A percentile compares a stretch with the other conserved stretches of the same genome.
These are phyloP conservation scores for Sclerospora graminicola DNA, from an alignment of 352 stramenopile genomes.

Conservation along the genomic window DNA sequence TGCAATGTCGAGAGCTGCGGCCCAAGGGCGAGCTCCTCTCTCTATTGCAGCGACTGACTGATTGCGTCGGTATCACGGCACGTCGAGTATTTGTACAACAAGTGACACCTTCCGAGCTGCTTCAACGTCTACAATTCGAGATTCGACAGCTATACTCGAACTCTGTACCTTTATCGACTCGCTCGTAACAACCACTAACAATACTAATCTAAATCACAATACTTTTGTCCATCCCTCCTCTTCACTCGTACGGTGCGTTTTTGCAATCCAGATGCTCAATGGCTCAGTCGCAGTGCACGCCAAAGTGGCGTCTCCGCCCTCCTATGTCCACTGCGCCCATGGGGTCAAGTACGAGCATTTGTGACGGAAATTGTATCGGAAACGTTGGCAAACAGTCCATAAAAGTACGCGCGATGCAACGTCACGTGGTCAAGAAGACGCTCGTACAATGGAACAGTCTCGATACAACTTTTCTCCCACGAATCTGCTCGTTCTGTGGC, in stretches of 20 bases:
- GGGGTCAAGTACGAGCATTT: slow-evolving; percentile 23
- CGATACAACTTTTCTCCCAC: slow-evolving; percentile 23
- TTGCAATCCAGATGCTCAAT: slow-evolving; percentile 32
- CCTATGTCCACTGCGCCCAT: too few relatives aligned
- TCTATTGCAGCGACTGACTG: too few relatives aligned
- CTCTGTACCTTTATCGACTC: slow-evolving; percentile 31
- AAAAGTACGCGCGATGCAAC: slow-evolving; percentile 18
- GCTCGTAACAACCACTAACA: slow-evolving; percentile 15
- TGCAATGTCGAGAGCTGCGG: too few relatives aligned
- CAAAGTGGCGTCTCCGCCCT: too few relatives aligned
- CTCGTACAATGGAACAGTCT: too few relatives aligned
- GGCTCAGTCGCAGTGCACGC: slow-evolving; percentile 49
- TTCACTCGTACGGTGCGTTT: too few relatives aligned
- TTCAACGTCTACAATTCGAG: too few relatives aligned
- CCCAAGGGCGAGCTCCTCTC: too few relatives aligned
- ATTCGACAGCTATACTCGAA: slow-evolving; percentile 34
- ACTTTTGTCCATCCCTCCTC: background rate
- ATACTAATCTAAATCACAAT: background rate
- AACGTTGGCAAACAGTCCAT: slow-evolving; percentile 10
- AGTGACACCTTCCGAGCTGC: too few relatives aligned
- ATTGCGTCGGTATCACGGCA: too few relatives aligned
- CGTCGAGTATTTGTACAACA: too few relatives aligned
- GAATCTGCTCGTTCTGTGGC: slow-evolving; percentile 26
- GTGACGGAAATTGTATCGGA: slow-evolving; percentile 23
- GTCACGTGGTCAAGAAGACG: too few relatives aligned